These are phyloP conservation scores for Moringa oleifera DNA, from an alignment of 345 rosid species.

Conservation along the genomic window DNA sequence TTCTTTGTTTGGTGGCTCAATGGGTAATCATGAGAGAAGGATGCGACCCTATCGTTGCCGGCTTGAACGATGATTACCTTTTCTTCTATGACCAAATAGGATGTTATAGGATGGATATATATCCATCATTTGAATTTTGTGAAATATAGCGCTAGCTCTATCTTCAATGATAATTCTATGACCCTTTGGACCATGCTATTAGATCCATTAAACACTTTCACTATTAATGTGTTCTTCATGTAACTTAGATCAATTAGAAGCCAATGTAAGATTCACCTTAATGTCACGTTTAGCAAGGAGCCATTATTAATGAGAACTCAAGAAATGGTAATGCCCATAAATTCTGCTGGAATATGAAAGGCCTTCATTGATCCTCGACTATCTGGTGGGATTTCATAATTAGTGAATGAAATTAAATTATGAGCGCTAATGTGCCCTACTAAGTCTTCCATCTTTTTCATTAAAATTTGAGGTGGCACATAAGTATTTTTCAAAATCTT, in stretches of 20 bases:
- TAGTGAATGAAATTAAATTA: background rate
- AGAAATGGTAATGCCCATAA: background rate
- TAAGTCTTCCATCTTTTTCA: no score
- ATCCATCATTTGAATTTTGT: no score
- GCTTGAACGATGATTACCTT: no score
- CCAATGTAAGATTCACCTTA: background rate
- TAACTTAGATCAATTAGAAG: no score
- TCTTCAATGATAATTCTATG: background rate
- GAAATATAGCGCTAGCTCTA: no score
- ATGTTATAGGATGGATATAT: no score
- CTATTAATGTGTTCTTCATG: background rate
- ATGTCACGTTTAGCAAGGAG: background rate
- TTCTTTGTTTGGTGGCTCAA: no score
- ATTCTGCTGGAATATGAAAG: background rate
- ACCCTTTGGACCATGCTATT: background rate
- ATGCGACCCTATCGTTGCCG: no score
- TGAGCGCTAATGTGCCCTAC: background rate
- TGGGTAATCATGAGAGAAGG: no score
- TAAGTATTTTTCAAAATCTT: background rate
- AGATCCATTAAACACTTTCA: background rate
- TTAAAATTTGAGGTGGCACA: background rate
- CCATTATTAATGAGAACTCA: background rate
- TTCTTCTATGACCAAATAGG: no score
- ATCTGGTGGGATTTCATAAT: background rate
- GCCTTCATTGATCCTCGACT: background rate